A percentile compares a stretch with the other conserved stretches of the same genome.
Conservation (phyloP, 202 grass and related monocot genomes). For the Bolboschoenoplectus hybrid region DNA sequence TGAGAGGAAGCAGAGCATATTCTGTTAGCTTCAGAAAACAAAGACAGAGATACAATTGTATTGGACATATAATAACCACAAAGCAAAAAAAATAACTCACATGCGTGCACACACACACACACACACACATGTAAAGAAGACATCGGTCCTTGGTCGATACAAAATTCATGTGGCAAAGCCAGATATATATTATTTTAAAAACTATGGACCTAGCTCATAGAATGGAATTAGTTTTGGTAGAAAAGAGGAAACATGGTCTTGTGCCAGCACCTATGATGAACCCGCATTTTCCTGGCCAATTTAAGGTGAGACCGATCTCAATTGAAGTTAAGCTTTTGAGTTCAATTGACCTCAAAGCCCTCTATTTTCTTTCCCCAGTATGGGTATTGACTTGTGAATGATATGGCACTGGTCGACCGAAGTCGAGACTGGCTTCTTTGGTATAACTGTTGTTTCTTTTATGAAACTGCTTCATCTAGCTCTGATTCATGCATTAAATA, state of each 20-base stretch:
- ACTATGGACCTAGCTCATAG: background rate
- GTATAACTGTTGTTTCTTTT: background rate
- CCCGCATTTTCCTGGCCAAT: background rate
- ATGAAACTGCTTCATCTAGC: background rate
- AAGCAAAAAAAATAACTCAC: background rate
- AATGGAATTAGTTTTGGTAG: background rate
- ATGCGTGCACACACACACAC: background rate
- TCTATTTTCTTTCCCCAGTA: background rate
- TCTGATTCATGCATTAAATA: conserved; percentile 21
- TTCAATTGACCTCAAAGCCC: background rate
- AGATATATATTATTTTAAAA: background rate
- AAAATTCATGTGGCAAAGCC: background rate
- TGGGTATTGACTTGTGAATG: background rate
- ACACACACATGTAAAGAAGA: background rate
- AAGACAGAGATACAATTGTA: background rate
- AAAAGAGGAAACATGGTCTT: background rate
- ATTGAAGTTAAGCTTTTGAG: background rate
- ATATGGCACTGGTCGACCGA: background rate
- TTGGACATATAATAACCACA: background rate
- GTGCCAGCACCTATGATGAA: background rate
- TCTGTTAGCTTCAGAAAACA: background rate
- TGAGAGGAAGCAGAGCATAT: background rate
- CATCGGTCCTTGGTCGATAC: background rate
- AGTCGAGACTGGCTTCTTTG: conserved; percentile 15
- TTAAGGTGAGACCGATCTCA: background rate